Base-by-base conservation (phyloP, 2,329 filamentous ascomycete genomes). In the Microascus cirrosus region DNA sequence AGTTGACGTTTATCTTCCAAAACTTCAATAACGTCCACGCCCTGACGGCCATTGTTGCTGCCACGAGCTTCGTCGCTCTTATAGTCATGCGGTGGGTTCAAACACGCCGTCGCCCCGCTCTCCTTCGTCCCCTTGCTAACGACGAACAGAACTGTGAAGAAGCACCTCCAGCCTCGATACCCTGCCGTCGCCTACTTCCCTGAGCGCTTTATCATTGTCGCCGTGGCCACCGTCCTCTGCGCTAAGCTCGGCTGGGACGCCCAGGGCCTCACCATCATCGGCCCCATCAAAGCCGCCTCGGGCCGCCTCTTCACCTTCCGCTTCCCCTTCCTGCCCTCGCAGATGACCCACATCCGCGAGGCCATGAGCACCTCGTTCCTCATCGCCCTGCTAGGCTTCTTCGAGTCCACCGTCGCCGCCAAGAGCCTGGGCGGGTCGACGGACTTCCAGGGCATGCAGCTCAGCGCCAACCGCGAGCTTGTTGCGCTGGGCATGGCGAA, bases 381-480 rank as follows among this genome's bases (percentile, higher is more conserved):
- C 57, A 96, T 99, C 62, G 90, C 92, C 0, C 78, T 99, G 25
- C 84, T 99, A 0, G 94, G 94, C n/a, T 99, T 99, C 72, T 99
- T 99, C 65, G 94, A 99, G 71, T 96, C 90, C 2, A 96, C 91
- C 0, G 91, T 99, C 13, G 94, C 94, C 1, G 94, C 94, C 39
- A 97, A 97, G 73, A 93, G 89, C 61, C 75, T 99, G 2, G 88
- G 87, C 7, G 82, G 82, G 50, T 77, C 76, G 55, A 82, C 86
- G 61, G 83, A 83, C 11, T 86, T 96, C 35, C 82, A 89, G 60
- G 87, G 85, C 35, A 90, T 96, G 68, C 83, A 87, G 56, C 77
- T 96, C 50, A 96, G 91, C 67, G 83, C 94, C 1, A 99, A 99
- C 68, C 81, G 94, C 54, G 94, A 99, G 69, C 84, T 99, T 63